phyloP scores from a whole-genome alignment of 352 stramenopile genomes.

The Lagenidium sp. region DNA sequence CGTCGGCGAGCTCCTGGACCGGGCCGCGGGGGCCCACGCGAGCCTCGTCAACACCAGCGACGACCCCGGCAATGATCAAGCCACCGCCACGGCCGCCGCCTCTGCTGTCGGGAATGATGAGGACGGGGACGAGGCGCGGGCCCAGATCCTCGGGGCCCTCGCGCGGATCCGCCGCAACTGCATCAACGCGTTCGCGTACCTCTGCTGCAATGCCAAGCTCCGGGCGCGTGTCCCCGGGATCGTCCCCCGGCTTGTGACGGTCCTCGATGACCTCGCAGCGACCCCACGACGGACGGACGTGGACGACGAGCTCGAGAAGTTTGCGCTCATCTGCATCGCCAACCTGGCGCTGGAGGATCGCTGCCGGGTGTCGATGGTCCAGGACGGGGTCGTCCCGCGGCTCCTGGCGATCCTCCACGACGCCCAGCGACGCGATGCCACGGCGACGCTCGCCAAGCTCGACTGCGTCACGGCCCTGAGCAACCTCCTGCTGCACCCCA shows the following conservation, averaged over 20 bases:
- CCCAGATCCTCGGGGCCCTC: constrained; percentile 2
- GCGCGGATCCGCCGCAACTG: constrained; percentile 36
- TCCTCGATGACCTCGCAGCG: neutral
- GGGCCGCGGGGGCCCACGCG: constrained; percentile 1
- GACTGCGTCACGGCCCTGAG: constrained; percentile 77
- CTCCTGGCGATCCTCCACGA: constrained; percentile 40
- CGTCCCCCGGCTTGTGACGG: constrained; percentile 37
- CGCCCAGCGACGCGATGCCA: constrained; percentile 3
- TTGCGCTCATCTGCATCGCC: constrained; percentile 47
- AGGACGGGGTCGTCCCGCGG: constrained; percentile 45
- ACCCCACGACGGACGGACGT: neutral
- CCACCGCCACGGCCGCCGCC: constrained; percentile 1
- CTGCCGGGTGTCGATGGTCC: constrained; percentile 45
- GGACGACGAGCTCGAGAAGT: constrained; percentile 62
- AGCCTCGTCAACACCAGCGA: neutral
- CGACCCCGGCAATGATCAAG: neutral
- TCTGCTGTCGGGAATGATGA: no score
- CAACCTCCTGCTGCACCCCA: constrained; percentile 73
- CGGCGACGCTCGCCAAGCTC: constrained; percentile 43
- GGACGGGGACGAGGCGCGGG: no score
- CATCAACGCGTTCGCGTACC: constrained; percentile 43
- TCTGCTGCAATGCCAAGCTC: constrained; percentile 72
- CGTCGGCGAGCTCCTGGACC: constrained; percentile 18
- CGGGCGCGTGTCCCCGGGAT: constrained; percentile 49
- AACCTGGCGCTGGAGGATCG: constrained; percentile 72